Evolutionary conservation across 2,329 filamentous ascomycete species (phyloP), one percentile per base, ranked within the genome.

Genomic region (Chrysoporthe austroafricana): DNA sequence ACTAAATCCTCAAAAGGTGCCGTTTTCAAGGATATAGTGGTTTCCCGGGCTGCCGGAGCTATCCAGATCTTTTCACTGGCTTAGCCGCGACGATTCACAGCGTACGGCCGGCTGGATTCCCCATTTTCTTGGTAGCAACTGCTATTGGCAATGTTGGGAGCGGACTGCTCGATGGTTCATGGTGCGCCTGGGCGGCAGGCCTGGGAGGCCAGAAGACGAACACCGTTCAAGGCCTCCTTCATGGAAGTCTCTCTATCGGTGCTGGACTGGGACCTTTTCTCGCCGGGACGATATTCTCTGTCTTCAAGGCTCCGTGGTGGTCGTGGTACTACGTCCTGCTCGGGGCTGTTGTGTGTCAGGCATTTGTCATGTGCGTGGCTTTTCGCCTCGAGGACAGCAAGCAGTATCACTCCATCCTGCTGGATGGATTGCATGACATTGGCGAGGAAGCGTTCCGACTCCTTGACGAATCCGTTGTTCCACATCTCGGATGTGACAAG

Each of bases 371-470:
- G 1, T 50, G 70, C 18, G 57, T 74, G n/a, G 79, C 79, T 6
- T 83, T 99, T 99, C 78, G 98, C 94, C 81, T 99, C 96, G 74
- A 99, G 88, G 75, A 95, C 63, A 77, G 74, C 8, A 59, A 63
- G 2, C 71, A 70, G 21, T 80, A 80, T 63, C 75, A 71, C 34
- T 21, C 21, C 21, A 21, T 99, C 96, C 79, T 98, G 94, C 79
- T 99, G 96, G 76, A 99, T 98, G 8, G 94, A 97, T 81, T 98
- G 96, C 96, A 99, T 99, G 72, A 99, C 96, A 75, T 98, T 99
- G 76, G 96, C 96, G 71, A 99, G 86, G 87, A 99, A 99, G 66
- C 95, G 92, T 81, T 99, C 96, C 4, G 96, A 98, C 81, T 99
- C 96, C 84, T 99, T 99, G 74, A 99, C 96, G 77, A 97, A 99